These are phyloP conservation scores for Capsicum rhomboideum DNA, from an alignment of 257 asterid species.

Conservation along the genomic window DNA sequence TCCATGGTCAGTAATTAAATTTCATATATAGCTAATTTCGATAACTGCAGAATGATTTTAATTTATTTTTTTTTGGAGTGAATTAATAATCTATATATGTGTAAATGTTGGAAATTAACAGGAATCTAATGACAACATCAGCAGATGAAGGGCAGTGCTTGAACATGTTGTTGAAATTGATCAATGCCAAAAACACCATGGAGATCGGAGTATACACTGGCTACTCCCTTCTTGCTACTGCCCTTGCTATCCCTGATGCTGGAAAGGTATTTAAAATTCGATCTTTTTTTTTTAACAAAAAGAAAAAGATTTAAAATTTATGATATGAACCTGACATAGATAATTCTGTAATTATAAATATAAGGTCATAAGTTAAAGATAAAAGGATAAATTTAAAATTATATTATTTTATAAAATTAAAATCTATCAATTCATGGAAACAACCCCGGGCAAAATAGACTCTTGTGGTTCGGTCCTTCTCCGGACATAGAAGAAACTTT, in stretches of 20 bases:
- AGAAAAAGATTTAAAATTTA: too few relatives aligned
- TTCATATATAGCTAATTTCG: background rate
- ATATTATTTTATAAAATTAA: too few relatives aligned
- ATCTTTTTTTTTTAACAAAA: too few relatives aligned
- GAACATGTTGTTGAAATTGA: conserved; percentile 24
- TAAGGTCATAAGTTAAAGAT: too few relatives aligned
- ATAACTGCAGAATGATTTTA: background rate
- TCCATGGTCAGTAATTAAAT: background rate
- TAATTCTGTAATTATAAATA: too few relatives aligned
- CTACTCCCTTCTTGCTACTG: conserved; percentile 25
- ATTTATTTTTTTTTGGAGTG: background rate
- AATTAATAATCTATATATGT: background rate
- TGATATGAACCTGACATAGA: too few relatives aligned
- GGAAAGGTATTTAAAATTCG: conserved; percentile 10
- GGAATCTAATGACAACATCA: conserved; percentile 26
- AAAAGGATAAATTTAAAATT: too few relatives aligned
- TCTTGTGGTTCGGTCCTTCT: too few relatives aligned
- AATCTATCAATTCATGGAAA: too few relatives aligned
- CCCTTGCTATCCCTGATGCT: conserved; percentile 23
- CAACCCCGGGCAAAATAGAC: too few relatives aligned
- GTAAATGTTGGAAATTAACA: too few relatives aligned
- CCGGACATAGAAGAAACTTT: too few relatives aligned
- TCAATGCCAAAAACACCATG: conserved; percentile 25
- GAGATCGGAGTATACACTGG: conserved; percentile 30
- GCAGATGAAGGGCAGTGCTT: conserved; percentile 30